Evolutionary conservation across 2,329 filamentous ascomycete species (phyloP), one percentile per base, ranked within the genome.

Genomic region (Arthrinium phaeospermum): DNA sequence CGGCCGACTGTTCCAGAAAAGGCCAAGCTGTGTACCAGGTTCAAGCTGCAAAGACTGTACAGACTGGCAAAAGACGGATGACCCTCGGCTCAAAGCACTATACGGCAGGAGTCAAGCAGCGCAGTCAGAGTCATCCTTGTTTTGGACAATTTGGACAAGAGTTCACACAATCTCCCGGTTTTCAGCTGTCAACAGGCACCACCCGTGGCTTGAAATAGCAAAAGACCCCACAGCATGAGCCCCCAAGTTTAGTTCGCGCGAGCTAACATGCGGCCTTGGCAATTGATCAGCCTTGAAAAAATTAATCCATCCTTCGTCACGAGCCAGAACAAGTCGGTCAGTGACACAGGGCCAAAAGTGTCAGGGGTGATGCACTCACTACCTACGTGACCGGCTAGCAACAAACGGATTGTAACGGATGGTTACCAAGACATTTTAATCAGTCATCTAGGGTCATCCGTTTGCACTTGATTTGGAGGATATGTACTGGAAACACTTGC

Each of bases 141-240:
- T 64, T 41, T 64, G 57, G 22, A 41, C 41, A 41, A 37, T 41
- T 41, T 64, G 57, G 22, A 24, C 41, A n/a, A 37, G 34, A n/a
- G 57, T 24, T 13, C 19, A 41, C 57, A 41, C 57, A 64, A 64
- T 22, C 10, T 64, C 34, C 10, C 22, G 10, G 30, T 64, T 64
- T 64, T 64, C 34, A 41, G 57, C 19, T 64, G 57, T n/a, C 57
- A 41, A 41, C 57, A 64, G 57, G 57, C 57, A 64, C 57, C 34
- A 13, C 7, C 30, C n/a, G 19, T 64, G 34, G 57, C 57, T 64
- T 64, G 57, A 41, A 64, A 64, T 64, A 64, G 57, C 10, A 41
- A 41, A 3, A 24, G n/a, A 41, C 57, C 34, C 57, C 57, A 64
- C 57, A 14, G 34, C 10, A 64, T 64, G 34, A 64, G 57, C 57